phyloP scores from a whole-genome alignment of 768 basidiomycete species.

The Termitomyces sp. region DNA sequence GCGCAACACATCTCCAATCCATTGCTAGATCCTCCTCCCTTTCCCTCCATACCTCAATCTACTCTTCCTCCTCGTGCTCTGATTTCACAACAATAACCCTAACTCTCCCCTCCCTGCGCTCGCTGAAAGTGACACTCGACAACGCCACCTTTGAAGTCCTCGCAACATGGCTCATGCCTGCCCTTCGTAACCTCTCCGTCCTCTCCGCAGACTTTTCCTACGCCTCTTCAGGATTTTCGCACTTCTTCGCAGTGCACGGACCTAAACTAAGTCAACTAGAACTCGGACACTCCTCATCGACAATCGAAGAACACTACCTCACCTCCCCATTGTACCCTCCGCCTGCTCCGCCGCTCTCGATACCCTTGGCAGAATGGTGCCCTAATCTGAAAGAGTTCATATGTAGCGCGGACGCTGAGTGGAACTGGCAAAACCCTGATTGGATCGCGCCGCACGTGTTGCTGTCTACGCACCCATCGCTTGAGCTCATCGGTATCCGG shows the following conservation, averaged over 20 bases:
- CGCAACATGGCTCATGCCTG: slow-evolving; percentile 62
- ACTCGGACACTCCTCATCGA: slow-evolving; percentile 64
- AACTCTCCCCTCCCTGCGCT: slow-evolving; percentile 55
- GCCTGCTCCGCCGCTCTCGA: slow-evolving; percentile 25
- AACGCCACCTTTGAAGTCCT: slow-evolving; percentile 66
- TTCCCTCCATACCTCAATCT: not conserved
- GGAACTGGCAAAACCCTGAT: slow-evolving; percentile 76
- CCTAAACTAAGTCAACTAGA: slow-evolving; percentile 58
- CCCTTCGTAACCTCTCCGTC: slow-evolving; percentile 57
- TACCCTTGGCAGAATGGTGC: slow-evolving; percentile 62
- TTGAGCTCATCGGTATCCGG: slow-evolving; percentile 66
- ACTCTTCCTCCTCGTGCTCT: not conserved
- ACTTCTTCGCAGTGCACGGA: slow-evolving; percentile 66
- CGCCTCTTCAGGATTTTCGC: slow-evolving; percentile 55
- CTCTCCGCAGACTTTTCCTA: slow-evolving; percentile 68
- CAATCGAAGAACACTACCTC: slow-evolving; percentile 63
- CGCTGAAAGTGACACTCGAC: slow-evolving; percentile 67
- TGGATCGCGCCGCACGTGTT: slow-evolving; percentile 78
- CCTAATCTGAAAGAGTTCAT: slow-evolving; percentile 67
- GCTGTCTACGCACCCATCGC: slow-evolving; percentile 53
- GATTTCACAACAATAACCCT: slow-evolving; percentile 26
- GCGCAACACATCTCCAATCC: slow-evolving; percentile 38
- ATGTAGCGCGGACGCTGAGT: slow-evolving; percentile 72
- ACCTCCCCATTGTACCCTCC: slow-evolving; percentile 36
- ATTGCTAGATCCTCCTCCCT: slow-evolving; percentile 12